These are phyloP conservation scores for Psophocarpus tetragonolobus DNA, from an alignment of 306 rosid species.

Conservation along the genomic window DNA sequence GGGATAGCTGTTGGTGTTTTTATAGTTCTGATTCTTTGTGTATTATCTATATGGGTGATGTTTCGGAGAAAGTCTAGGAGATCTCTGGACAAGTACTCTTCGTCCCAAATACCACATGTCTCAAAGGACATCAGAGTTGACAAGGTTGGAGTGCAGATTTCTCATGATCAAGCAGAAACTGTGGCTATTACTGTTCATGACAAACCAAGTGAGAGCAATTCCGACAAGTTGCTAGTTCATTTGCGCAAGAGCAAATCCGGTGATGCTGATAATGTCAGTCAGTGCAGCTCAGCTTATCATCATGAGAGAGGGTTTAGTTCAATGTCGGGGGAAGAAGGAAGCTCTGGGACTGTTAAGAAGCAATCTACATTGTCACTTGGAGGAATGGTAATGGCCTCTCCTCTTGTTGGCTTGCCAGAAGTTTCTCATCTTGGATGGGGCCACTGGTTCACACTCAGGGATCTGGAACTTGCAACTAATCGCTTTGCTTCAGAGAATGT, in stretches of 20 bases:
- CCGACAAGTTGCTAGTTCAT: slow-evolving; percentile 69
- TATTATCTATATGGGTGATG: slow-evolving; percentile 75
- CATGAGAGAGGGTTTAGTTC: slow-evolving; percentile 80
- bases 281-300: slow-evolving; percentile 82
- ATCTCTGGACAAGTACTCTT: slow-evolving; percentile 59
- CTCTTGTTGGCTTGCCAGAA: slow-evolving; percentile 87
- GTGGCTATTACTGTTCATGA: slow-evolving; percentile 55
- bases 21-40: slow-evolving; percentile 74
- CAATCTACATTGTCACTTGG: slow-evolving; percentile 53
- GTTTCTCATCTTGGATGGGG: slow-evolving; percentile 98
- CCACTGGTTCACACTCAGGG: slow-evolving; percentile 96
- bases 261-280: slow-evolving; percentile 75
- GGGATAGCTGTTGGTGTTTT: slow-evolving; percentile 78
- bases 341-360: slow-evolving; percentile 68
- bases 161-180: slow-evolving; percentile 58
- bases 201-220: slow-evolving; percentile 61
- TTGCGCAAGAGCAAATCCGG: slow-evolving; percentile 68
- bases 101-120: slow-evolving; percentile 76
- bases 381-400: slow-evolving; percentile 79
- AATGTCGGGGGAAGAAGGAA: slow-evolving; percentile 82
- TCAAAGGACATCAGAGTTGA: slow-evolving; percentile 87
- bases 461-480: slow-evolving; percentile 80
- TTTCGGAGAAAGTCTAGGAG: slow-evolving; percentile 77
- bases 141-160: slow-evolving; percentile 63
- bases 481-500: slow-evolving; percentile 75